Conservation (phyloP, 441 rosid genomes). For the Populus hybrid region DNA sequence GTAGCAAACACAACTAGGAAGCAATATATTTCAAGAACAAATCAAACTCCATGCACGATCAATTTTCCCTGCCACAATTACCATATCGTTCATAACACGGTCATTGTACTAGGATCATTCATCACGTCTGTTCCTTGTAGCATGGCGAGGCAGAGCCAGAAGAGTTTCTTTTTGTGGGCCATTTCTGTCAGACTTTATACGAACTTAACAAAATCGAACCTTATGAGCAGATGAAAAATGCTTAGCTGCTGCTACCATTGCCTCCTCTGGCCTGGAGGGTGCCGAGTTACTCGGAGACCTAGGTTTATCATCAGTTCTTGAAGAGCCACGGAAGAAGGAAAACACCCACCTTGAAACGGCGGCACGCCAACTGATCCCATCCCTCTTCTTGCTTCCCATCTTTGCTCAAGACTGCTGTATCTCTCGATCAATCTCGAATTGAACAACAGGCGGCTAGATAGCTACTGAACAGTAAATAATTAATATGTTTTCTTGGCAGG, state of each 20-base stretch:
- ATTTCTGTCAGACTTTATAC: neutral
- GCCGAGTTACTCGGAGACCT: neutral
- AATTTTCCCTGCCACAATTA: too few relatives aligned
- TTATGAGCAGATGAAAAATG: constrained; percentile 40
- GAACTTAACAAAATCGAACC: constrained; percentile 21
- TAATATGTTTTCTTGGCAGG: neutral
- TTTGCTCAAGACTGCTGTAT: neutral
- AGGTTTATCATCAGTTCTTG: neutral
- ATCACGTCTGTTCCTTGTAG: too few relatives aligned
- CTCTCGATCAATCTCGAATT: neutral
- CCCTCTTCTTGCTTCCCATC: constrained; percentile 13
- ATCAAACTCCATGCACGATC: too few relatives aligned
- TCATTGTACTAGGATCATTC: too few relatives aligned
- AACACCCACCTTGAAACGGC: constrained; percentile 7
- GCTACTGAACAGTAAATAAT: neutral
- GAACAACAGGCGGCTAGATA: too few relatives aligned
- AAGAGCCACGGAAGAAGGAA: constrained; percentile 1
- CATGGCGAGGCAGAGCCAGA: too few relatives aligned
- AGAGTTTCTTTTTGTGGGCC: neutral
- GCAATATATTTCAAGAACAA: too few relatives aligned
- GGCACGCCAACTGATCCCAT: neutral
- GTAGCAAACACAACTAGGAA: too few relatives aligned
- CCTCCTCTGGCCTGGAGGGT: constrained; percentile 18
- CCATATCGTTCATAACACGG: too few relatives aligned
- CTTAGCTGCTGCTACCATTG: constrained; percentile 30